phyloP scores from a whole-genome alignment of 768 basidiomycete species.

The Pleurotus salmoneostramineus region DNA sequence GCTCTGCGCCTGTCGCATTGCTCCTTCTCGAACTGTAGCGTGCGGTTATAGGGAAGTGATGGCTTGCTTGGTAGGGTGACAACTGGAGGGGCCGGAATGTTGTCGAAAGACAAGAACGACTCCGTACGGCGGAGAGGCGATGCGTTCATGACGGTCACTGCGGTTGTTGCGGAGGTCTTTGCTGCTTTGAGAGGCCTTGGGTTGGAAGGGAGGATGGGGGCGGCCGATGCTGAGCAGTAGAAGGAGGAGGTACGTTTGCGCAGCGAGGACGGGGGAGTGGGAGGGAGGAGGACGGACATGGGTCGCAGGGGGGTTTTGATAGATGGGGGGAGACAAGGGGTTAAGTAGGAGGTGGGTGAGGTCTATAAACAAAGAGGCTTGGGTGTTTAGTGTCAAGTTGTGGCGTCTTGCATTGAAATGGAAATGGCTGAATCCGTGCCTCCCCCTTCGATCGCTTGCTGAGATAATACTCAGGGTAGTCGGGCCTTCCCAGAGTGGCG shows the following conservation, averaged over 20 bases:
- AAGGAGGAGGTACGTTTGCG: not conserved
- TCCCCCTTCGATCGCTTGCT: not conserved
- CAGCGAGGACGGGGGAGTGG: not conserved
- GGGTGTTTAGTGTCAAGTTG: not conserved
- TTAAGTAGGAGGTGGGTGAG: not conserved
- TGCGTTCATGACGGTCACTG: not conserved
- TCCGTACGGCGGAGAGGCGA: not conserved
- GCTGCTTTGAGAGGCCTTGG: constrained; percentile 1
- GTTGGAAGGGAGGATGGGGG: not conserved
- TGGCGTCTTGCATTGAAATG: constrained; percentile 2
- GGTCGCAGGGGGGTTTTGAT: not conserved
- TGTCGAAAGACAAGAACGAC: not conserved
- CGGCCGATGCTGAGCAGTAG: not conserved
- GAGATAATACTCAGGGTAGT: not conserved
- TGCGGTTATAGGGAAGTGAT: not conserved
- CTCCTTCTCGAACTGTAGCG: not conserved
- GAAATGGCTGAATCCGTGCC: not conserved
- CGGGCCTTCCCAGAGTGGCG: not conserved
- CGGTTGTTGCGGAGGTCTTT: not conserved
- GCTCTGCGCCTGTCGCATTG: not conserved
- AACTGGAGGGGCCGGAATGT: not conserved
- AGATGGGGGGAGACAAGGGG: not conserved
- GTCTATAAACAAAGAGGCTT: not conserved
- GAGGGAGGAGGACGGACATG: constrained; percentile 1
- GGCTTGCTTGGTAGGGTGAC: not conserved